Percentiles rank a stretch among this genome's conserved stretches.
These are phyloP conservation scores for Lithocarpus polystachyus DNA, from an alignment of 306 rosid species.

Conservation along the genomic window DNA sequence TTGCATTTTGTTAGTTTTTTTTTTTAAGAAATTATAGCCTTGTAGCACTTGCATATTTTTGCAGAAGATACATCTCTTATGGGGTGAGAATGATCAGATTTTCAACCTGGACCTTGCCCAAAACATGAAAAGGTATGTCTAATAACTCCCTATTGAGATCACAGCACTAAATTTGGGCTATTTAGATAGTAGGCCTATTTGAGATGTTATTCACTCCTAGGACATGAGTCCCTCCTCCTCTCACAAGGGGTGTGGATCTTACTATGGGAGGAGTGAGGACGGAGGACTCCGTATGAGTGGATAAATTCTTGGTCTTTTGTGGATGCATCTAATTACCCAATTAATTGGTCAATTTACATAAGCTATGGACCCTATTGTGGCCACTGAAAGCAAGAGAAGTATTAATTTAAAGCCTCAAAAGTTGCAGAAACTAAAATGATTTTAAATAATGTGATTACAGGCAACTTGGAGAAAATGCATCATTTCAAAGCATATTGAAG, in stretches of 20 bases:
- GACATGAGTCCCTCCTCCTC: too few species aligned
- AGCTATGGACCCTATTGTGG: too few species aligned
- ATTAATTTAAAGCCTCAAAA: neutral
- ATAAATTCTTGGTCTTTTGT: too few species aligned
- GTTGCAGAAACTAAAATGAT: neutral
- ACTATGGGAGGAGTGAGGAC: too few species aligned
- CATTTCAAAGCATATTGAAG: constrained; percentile 41
- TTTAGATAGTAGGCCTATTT: too few species aligned
- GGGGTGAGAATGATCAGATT: constrained; percentile 89
- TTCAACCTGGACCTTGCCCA: constrained; percentile 71
- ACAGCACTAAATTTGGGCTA: neutral
- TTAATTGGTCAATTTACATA: too few species aligned
- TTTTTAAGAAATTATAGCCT: too few species aligned
- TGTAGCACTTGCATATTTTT: neutral
- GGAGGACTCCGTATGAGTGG: too few species aligned
- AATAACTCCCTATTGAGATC: neutral
- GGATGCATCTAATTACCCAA: too few species aligned
- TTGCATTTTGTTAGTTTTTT: too few species aligned
- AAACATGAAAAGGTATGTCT: constrained; percentile 65
- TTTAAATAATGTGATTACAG: constrained; percentile 19
- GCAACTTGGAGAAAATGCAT: constrained; percentile 48
- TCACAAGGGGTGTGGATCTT: too few species aligned
- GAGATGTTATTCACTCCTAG: too few species aligned
- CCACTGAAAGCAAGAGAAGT: neutral
- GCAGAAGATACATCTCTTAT: constrained; percentile 80